Percentiles rank a stretch among this genome's conserved stretches.
Evolutionary conservation across 768 basidiomycete species (phyloP).

Genomic region (Suillus placidus): DNA sequence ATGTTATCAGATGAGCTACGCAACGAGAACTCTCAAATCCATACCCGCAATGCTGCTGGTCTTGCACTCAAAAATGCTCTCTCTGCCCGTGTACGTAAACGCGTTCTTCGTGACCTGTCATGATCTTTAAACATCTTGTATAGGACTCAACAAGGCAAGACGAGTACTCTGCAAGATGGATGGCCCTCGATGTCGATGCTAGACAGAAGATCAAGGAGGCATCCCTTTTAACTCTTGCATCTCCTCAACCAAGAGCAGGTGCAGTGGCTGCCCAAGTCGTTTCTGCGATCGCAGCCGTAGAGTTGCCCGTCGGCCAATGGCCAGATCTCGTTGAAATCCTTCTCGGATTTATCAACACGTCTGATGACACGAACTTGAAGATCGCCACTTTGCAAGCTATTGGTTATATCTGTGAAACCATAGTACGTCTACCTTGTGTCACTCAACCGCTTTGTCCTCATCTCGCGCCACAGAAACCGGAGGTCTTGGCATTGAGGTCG

Average conservation of each 20-base stretch:
- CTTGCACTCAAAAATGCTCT: constrained; percentile 96
- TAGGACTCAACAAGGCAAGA: constrained; percentile 78
- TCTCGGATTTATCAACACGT: constrained; percentile 83
- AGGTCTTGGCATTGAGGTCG: constrained; percentile 83
- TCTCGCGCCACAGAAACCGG: constrained; percentile 70
- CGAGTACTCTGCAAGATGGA: constrained; percentile 81
- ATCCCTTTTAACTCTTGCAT: constrained; percentile 80
- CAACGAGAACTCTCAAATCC: constrained; percentile 67
- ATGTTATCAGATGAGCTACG: constrained; percentile 86
- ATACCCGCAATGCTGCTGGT: constrained; percentile 94
- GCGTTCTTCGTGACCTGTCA: constrained; percentile 22
- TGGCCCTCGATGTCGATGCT: constrained; percentile 65
- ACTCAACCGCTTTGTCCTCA: constrained; percentile 16
- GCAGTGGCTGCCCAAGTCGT: constrained; percentile 92
- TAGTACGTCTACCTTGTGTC: constrained; percentile 60
- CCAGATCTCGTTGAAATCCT: constrained; percentile 86
- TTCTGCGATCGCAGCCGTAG: constrained; percentile 90
- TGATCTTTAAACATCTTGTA: constrained; percentile 23
- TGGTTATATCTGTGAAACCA: constrained; percentile 95
- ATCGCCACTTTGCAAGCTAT: constrained; percentile 93
- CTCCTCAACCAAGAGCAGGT: constrained; percentile 70
- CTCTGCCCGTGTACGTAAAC: constrained; percentile 76
- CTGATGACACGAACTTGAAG: constrained; percentile 68
- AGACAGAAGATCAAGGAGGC: constrained; percentile 87
- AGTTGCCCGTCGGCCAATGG: constrained; percentile 89